Percentiles rank a stretch among this genome's conserved stretches.
These are phyloP conservation scores for Myriosclerotinia scirpicola DNA, from an alignment of 2,329 filamentous ascomycete genomes.

Conservation along the genomic window DNA sequence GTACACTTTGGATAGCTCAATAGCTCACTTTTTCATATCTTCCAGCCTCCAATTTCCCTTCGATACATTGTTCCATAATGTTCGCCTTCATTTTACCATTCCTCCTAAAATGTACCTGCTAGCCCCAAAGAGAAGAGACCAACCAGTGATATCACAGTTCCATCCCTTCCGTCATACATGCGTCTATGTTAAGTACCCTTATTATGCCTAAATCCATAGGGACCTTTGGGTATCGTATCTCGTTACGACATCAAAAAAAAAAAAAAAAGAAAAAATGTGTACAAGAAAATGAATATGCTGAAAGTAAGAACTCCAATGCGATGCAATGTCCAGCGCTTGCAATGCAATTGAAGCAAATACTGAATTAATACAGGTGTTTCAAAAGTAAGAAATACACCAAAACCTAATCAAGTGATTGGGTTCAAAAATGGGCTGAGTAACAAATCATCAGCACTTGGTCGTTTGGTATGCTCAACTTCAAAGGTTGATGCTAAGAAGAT, in stretches of 20 bases:
- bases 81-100: background rate
- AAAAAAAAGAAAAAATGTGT: slow-evolving; percentile 15
- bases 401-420: slow-evolving; percentile 56
- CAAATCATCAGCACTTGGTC: slow-evolving; percentile 89
- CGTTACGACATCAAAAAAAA: slow-evolving; percentile 25
- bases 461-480: slow-evolving; percentile 89
- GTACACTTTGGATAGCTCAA: background rate
- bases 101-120: slow-evolving; percentile 15
- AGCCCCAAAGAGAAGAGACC: slow-evolving; percentile 15
- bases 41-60: slow-evolving; percentile 1
- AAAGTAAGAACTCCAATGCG: slow-evolving; percentile 26
- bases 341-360: slow-evolving; percentile 28
- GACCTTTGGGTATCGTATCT: slow-evolving; percentile 24
- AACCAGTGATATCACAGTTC: slow-evolving; percentile 20
- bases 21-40: slow-evolving; percentile 1
- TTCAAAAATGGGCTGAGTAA: slow-evolving; percentile 80
- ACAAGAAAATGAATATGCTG: slow-evolving; percentile 25
- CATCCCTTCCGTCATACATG: slow-evolving; percentile 13
- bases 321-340: slow-evolving; percentile 34
- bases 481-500: slow-evolving; percentile 87
- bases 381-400: background rate
- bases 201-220: slow-evolving; percentile 24
- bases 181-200: slow-evolving; percentile 23
- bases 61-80: slow-evolving; percentile 18
- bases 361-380: slow-evolving; percentile 17